phyloP scores from a whole-genome alignment of 176 grass and related monocot species.

The Raddia distichophylla region DNA sequence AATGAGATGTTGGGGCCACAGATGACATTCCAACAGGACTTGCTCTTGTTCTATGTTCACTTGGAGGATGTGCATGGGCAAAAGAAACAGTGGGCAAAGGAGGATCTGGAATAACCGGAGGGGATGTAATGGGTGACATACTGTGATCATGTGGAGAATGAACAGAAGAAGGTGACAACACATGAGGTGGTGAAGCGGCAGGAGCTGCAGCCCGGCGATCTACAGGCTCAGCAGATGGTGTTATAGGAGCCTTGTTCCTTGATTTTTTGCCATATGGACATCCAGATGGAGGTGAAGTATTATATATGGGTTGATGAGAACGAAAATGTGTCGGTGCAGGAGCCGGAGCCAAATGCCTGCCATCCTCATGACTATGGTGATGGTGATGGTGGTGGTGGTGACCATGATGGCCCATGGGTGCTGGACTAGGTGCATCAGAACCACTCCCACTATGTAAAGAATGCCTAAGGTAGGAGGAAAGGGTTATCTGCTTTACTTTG shows the following conservation, averaged over 20 bases:
- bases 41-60: slow-evolving; percentile 20
- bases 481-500: slow-evolving; percentile 92
- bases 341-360: slow-evolving; percentile 38
- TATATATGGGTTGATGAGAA: slow-evolving; percentile 35
- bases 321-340: slow-evolving; percentile 33
- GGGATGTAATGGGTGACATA: slow-evolving; percentile 34
- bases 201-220: slow-evolving; percentile 43
- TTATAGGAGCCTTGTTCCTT: slow-evolving; percentile 31
- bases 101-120: slow-evolving; percentile 33
- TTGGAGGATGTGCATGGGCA: slow-evolving; percentile 58
- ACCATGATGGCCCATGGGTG: slow-evolving; percentile 60
- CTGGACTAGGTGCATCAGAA: slow-evolving; percentile 66
- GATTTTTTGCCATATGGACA: slow-evolving; percentile 57
- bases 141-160: slow-evolving; percentile 36
- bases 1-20: slow-evolving; percentile 46
- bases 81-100: slow-evolving; percentile 50
- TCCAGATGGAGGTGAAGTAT: slow-evolving; percentile 60
- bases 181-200: slow-evolving; percentile 41
- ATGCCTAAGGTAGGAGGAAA: slow-evolving; percentile 89
- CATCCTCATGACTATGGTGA: slow-evolving; percentile 45
- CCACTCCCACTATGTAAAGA: slow-evolving; percentile 63
- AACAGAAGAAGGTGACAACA: slow-evolving; percentile 7
- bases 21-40: slow-evolving; percentile 35
- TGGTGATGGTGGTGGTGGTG: slow-evolving; percentile 59
- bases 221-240: slow-evolving; percentile 48